A percentile compares a stretch with the other conserved stretches of the same genome.
Conservation (phyloP, 257 asterid species). For the Ballota nigra region DNA sequence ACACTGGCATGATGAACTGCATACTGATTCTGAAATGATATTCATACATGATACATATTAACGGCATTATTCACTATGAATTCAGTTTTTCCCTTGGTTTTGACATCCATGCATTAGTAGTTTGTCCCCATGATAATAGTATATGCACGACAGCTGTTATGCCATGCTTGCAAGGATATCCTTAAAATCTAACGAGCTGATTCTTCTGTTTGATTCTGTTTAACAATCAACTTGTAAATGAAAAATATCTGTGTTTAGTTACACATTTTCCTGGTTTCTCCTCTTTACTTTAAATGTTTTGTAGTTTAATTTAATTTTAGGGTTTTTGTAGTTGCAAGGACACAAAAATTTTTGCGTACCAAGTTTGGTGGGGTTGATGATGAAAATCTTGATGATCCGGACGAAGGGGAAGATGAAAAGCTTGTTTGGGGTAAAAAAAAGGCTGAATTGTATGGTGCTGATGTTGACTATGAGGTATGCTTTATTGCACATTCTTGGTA, state of each 20-base stretch:
- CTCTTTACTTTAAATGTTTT: constrained; percentile 7
- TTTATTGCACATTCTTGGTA: constrained; percentile 15
- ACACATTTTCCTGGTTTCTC: constrained; percentile 3
- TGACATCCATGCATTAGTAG: background rate
- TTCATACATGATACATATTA: background rate
- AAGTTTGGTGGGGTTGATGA: constrained; percentile 78
- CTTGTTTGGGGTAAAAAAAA: constrained; percentile 51
- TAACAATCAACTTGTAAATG: background rate
- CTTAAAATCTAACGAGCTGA: background rate
- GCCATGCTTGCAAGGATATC: constrained; percentile 6
- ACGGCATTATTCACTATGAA: background rate
- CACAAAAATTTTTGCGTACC: constrained; percentile 52
- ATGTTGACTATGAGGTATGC: constrained; percentile 52
- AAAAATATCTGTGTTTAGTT: background rate
- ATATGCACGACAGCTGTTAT: background rate
- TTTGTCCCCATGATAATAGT: constrained; percentile 5
- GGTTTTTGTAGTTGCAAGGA: constrained; percentile 55
- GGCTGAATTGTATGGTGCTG: constrained; percentile 40
- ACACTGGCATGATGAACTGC: background rate
- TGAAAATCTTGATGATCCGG: constrained; percentile 58
- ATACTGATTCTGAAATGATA: background rate
- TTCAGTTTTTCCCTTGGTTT: background rate
- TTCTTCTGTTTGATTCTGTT: constrained; percentile 9
- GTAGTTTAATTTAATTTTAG: constrained; percentile 9
- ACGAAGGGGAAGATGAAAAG: constrained; percentile 50